These are phyloP conservation scores for Alternaria atra DNA, from an alignment of 2,329 filamentous ascomycete species.

Conservation along the genomic window DNA sequence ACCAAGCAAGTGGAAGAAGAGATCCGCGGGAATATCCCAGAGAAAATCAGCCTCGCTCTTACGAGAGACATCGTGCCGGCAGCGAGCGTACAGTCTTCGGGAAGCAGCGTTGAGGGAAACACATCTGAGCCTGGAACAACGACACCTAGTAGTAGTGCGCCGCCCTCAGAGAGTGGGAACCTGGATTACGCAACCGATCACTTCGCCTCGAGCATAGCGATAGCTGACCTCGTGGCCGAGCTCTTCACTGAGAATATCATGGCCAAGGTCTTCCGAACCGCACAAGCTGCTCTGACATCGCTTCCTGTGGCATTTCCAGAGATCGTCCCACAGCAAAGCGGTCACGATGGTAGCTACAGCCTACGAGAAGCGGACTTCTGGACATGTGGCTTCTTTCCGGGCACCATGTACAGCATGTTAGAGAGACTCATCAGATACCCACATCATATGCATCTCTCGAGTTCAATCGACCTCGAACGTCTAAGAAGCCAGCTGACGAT, in stretches of 20 bases:
- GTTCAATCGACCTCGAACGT: slow-evolving; percentile 7
- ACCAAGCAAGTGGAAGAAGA: not conserved
- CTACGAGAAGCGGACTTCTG: slow-evolving; percentile 56
- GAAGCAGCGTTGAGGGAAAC: not conserved
- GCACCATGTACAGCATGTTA: slow-evolving; percentile 55
- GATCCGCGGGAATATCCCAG: not conserved
- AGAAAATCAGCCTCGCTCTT: not conserved
- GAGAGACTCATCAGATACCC: slow-evolving; percentile 45
- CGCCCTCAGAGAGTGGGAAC: not conserved
- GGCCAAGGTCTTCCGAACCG: slow-evolving; percentile 28
- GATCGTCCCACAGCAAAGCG: slow-evolving; percentile 23
- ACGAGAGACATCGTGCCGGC: not conserved
- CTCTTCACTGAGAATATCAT: slow-evolving; percentile 30
- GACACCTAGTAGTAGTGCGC: not conserved
- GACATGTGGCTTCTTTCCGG: slow-evolving; percentile 62
- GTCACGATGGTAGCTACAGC: slow-evolving; percentile 45
- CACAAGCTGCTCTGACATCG: slow-evolving; percentile 18
- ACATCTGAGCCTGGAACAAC: not conserved
- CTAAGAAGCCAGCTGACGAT: slow-evolving; percentile 19
- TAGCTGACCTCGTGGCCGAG: slow-evolving; percentile 11
- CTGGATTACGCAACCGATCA: not conserved
- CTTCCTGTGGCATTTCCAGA: slow-evolving; percentile 29
- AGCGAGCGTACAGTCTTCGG: not conserved
- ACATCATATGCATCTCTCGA: slow-evolving; percentile 18
- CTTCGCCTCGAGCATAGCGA: not conserved